Evolutionary conservation across 2,329 filamentous ascomycete species (phyloP).

Genomic region (Trichoderma arundinaceum): DNA sequence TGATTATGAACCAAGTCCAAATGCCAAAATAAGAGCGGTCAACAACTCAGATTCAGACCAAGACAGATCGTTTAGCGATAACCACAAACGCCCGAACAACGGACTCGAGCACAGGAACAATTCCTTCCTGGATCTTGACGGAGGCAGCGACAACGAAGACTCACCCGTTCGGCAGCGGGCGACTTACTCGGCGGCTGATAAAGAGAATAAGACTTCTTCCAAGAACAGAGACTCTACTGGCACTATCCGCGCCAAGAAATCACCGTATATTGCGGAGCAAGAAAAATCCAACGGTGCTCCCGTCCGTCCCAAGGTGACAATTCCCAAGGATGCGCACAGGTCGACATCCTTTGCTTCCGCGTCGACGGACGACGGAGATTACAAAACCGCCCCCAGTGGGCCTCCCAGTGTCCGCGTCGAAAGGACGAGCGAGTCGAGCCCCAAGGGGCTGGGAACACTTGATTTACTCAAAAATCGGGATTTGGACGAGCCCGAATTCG

Average conservation of each 20-base stretch:
- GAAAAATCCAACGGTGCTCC: slow-evolving; percentile 45
- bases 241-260: slow-evolving; percentile 40
- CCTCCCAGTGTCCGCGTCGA: slow-evolving; percentile 55
- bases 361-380: slow-evolving; percentile 47
- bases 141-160: slow-evolving; percentile 55
- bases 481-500: slow-evolving; percentile 63
- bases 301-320: slow-evolving; percentile 45
- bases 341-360: slow-evolving; percentile 45
- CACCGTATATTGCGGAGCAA: slow-evolving; percentile 36
- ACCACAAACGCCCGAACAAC: slow-evolving; percentile 38
- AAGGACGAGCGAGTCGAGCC: slow-evolving; percentile 46
- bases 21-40: slow-evolving; percentile 72
- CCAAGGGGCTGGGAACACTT: slow-evolving; percentile 43
- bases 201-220: slow-evolving; percentile 26
- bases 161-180: slow-evolving; percentile 32
- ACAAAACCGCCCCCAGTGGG: slow-evolving; percentile 51
- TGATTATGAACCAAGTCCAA: slow-evolving; percentile 74
- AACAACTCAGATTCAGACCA: slow-evolving; percentile 50
- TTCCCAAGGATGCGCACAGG: slow-evolving; percentile 51
- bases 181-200: slow-evolving; percentile 32
- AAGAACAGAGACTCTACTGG: slow-evolving; percentile 38
- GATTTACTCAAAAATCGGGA: slow-evolving; percentile 48
- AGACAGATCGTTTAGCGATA: slow-evolving; percentile 34
- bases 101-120: slow-evolving; percentile 47
- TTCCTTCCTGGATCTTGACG: slow-evolving; percentile 59